Conservation (phyloP, 2,329 filamentous ascomycete species). For the Fusarium sp. region DNA sequence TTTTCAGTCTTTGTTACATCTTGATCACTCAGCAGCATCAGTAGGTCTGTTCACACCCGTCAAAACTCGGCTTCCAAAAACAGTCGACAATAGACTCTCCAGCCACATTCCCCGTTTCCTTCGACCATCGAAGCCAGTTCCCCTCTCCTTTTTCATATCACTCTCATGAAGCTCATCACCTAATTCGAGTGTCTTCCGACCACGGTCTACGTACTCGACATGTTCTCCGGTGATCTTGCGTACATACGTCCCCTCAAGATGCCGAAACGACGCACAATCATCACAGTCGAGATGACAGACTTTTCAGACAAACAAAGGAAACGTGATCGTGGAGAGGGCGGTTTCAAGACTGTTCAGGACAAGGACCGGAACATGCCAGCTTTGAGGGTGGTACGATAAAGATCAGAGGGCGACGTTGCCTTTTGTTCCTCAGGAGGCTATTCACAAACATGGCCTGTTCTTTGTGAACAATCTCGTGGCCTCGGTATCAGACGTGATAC, state of each 20-base stretch:
- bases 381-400: neutral
- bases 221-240: constrained; percentile 47
- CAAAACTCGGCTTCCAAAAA: constrained; percentile 15
- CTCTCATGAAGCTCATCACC: neutral
- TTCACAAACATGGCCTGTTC: neutral
- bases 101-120: neutral
- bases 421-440: neutral
- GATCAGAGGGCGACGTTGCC: neutral
- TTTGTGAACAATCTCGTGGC: neutral
- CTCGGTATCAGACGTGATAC: neutral
- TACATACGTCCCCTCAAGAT: constrained; percentile 32
- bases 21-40: neutral
- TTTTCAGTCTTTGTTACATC: neutral
- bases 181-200: neutral
- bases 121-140: neutral
- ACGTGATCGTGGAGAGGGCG: neutral
- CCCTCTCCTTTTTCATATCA: neutral
- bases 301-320: neutral
- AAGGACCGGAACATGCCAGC: neutral
- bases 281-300: constrained; percentile 32
- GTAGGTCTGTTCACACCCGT: constrained; percentile 10
- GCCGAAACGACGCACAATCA: neutral
- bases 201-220: constrained; percentile 11
- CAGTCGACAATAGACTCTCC: constrained; percentile 35
- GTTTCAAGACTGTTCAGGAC: neutral